Evolutionary conservation across 306 rosid species (phyloP), one percentile per base, ranked within the genome.

Genomic region (Casuarina cunninghamiana): DNA sequence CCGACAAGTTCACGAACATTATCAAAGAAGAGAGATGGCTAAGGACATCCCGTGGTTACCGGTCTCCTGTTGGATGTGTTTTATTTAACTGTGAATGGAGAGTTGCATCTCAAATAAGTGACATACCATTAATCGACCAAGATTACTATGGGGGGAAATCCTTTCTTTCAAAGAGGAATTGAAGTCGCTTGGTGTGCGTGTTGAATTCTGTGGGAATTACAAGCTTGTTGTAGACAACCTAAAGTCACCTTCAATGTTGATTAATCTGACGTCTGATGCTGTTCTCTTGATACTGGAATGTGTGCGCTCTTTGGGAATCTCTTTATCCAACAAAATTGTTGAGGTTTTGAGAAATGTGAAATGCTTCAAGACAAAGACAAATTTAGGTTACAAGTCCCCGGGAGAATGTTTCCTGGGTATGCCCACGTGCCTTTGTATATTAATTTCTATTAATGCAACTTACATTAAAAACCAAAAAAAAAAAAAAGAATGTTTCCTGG

Each of bases 11-110:
- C 65, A 81, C 90, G 58, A 6, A 62, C 42, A 75, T 85, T 75
- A 71, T 93, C 43, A 83, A n/a, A 63, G 16, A 35, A 21, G 83
- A 75, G 44, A 83, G 62, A 26, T 88, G 97, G 96, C 77, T 91
- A 3, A 82, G 65, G 86, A 93, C 98, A 8, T 71, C 71, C 8
- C 15, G 16, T 5, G 97, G 93, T 58, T 72, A 76, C 69, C 85
- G 79, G 78, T 84, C 92, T 55, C 97, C 98, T 2, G 80, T 62
- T 15, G 89, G 83, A 60, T 82, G 96, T 6, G 97, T 93, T 37
- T 76, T 90, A 84, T 78, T 69, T 60, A 81, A 83, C 69, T 12
- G 80, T 3, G 84, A 72, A 43, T 93, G 97, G 98, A 37, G 0
- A 71, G 72, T 76, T 79, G 97, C 93, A 0, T 82, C 87, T 0